Evolutionary conservation across 2,329 filamentous ascomycete species (phyloP).

Genomic region (Pseudocercospora macadamiae): DNA sequence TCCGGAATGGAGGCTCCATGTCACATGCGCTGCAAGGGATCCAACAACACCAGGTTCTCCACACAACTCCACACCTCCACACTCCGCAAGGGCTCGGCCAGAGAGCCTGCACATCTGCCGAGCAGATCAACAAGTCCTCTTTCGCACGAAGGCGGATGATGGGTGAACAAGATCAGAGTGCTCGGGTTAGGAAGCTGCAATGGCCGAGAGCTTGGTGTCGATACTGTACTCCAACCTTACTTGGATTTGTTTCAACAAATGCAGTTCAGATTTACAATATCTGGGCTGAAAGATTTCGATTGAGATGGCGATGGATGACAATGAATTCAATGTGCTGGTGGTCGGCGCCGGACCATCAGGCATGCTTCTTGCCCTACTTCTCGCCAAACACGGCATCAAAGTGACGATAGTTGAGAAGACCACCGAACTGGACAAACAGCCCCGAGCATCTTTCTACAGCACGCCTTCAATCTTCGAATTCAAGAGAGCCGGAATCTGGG

Average conservation of each 20-base stretch:
- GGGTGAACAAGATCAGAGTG: too few species aligned
- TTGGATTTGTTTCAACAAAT: too few species aligned
- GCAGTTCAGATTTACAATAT: too few species aligned
- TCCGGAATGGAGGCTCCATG: neutral
- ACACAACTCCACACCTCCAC: constrained; percentile 3
- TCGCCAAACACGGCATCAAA: constrained; percentile 56
- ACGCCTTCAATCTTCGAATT: constrained; percentile 42
- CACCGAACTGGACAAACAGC: constrained; percentile 59
- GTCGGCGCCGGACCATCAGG: constrained; percentile 35
- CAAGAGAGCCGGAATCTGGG: constrained; percentile 39
- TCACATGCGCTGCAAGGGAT: neutral
- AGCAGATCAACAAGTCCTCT: neutral
- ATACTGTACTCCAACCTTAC: too few species aligned
- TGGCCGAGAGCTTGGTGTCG: too few species aligned
- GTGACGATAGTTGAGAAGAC: constrained; percentile 61
- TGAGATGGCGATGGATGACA: too few species aligned
- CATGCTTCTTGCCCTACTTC: constrained; percentile 50
- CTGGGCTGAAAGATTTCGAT: too few species aligned
- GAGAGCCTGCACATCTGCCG: neutral
- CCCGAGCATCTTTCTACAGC: constrained; percentile 58
- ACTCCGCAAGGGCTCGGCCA: neutral
- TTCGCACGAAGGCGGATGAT: neutral
- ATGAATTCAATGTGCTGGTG: constrained; percentile 20
- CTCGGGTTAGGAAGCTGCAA: too few species aligned
- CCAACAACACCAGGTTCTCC: neutral